These are phyloP conservation scores for Colletotrichum musae DNA, from an alignment of 2,329 filamentous ascomycete genomes.

Conservation along the genomic window DNA sequence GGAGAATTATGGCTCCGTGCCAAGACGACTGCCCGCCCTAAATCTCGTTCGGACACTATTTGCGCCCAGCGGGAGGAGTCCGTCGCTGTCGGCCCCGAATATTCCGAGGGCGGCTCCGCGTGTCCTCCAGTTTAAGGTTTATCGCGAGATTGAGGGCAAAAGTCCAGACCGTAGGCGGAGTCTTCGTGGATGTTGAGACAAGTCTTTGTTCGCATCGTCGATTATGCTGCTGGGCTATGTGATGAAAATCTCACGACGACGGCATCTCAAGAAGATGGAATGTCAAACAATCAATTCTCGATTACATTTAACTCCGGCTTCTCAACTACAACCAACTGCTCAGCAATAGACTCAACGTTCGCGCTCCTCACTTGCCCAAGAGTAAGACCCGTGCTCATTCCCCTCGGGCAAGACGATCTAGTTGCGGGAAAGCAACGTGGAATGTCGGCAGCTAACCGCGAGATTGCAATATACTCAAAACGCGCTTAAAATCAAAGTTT, in stretches of 20 bases:
- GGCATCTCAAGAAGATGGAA: too few relatives aligned
- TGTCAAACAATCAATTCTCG: too few relatives aligned
- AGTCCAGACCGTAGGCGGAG: not conserved
- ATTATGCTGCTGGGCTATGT: not conserved
- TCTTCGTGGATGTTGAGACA: not conserved
- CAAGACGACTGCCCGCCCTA: not conserved
- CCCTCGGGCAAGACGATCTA: not conserved
- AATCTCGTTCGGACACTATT: not conserved
- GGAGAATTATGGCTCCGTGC: not conserved
- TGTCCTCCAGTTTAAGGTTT: not conserved
- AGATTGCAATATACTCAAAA: not conserved
- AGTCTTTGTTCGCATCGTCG: not conserved
- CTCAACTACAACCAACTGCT: too few relatives aligned
- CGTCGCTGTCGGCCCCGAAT: not conserved
- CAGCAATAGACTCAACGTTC: too few relatives aligned
- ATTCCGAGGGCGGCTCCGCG: not conserved
- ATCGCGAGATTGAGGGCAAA: not conserved
- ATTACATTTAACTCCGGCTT: too few relatives aligned
- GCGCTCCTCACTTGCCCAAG: too few relatives aligned
- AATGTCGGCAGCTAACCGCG: not conserved
- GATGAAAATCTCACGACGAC: too few relatives aligned
- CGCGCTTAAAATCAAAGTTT: not conserved
- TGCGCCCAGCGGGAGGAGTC: not conserved
- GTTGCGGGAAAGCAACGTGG: not conserved
- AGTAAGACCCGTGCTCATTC: too few relatives aligned